Evolutionary conservation across 495 filamentous ascomycete species (phyloP), one percentile per base, ranked within the genome.

Genomic region (Xylaria nigripes): DNA sequence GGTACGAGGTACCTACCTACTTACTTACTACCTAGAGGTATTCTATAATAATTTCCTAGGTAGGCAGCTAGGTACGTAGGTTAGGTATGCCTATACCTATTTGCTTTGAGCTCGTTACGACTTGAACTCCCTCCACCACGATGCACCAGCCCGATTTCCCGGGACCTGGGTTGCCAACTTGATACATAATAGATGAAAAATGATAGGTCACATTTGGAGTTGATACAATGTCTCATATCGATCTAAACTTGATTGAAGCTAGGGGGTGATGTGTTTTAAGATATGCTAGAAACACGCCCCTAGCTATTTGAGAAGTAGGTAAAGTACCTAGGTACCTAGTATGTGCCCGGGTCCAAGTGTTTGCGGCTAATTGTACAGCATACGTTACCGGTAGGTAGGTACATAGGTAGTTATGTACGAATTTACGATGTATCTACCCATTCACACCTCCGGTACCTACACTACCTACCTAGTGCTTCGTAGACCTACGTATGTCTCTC

Each of bases 141-240:
- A 48, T 55, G 53, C 45, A 22, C 41, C 40, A 55, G 53, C 53
- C 53, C 53, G 38, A 44, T 25, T 55, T 49, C 53, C 53, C 46
- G 53, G 53, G 53, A 44, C n/a, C 48, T 55, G 53, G 53, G 51
- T 44, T 54, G 25, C 44, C 51, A 48, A 32, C n/a, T n/a, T n/a
- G n/a, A n/a, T n/a, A n/a, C n/a, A 13, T 50, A 34, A 22, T 24
- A 27, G 45, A 48, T 44, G 25, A 24, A 15, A 55, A 38, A 15
- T 50, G 53, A 55, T 40, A 49, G 23, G 40, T 55, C 53, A 54
- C 41, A 24, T 55, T 30, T 27, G 9, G 6, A 41, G 24, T 23
- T 25, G 10, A 44, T 34, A 30, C 40, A 55, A 38, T 18, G 53
- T 40, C 46, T 55, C 46, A 49, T 36, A 45, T 48, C 38, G 45